Evolutionary conservation across 371 early-diverging fungal species (phyloP).

Genomic region (Haplosporangium sp.): DNA sequence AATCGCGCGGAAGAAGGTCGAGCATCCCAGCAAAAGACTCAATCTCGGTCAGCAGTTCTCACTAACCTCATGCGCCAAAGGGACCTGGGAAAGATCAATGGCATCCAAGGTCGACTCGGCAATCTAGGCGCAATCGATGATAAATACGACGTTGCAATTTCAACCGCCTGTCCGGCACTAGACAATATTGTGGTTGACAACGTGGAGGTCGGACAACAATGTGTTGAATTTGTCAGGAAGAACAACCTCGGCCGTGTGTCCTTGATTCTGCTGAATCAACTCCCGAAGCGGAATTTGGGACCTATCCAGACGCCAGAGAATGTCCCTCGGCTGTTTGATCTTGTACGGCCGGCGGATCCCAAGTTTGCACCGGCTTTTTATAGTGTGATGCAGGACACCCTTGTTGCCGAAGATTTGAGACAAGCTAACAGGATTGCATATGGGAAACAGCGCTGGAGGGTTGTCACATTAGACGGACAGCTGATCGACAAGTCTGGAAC

Average conservation of each 20-base stretch:
- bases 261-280: constrained; percentile 90
- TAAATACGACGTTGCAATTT: constrained; percentile 97
- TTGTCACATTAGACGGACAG: constrained; percentile 97
- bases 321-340: constrained; percentile 92
- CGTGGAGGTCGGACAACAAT: constrained; percentile 92
- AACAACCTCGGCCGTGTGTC: constrained; percentile 92
- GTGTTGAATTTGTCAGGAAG: constrained; percentile 91
- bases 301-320: constrained; percentile 82
- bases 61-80: constrained; percentile 80
- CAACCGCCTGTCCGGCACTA: constrained; percentile 90
- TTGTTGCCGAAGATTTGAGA: constrained; percentile 91
- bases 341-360: constrained; percentile 84
- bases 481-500: constrained; percentile 97
- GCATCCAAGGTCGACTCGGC: constrained; percentile 96
- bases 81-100: constrained; percentile 82
- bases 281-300: constrained; percentile 61
- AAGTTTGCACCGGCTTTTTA: constrained; percentile 91
- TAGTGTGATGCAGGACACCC: constrained; percentile 91
- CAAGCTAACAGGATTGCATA: constrained; percentile 96
- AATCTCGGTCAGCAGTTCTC: constrained; percentile 82
- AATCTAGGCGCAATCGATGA: constrained; percentile 96
- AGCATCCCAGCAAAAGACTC: constrained; percentile 69
- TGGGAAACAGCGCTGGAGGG: constrained; percentile 84
- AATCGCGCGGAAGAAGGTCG: constrained; percentile 78
- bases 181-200: constrained; percentile 97